Evolutionary conservation across 306 rosid genomes (phyloP), one percentile per base, ranked within the genome.

Genomic region (Medicago arabica): DNA sequence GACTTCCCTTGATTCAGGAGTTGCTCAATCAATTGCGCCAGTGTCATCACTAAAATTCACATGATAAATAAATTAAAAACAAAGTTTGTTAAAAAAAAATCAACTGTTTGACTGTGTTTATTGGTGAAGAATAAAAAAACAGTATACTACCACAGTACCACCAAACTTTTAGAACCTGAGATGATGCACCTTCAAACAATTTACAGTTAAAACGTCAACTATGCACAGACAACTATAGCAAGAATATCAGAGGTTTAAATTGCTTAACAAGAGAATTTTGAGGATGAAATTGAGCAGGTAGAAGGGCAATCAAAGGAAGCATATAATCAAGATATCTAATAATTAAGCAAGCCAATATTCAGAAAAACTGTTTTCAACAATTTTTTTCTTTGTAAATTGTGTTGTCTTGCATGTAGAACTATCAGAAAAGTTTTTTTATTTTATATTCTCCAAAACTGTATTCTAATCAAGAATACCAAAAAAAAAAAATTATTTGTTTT

Each of bases 1-100:
- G 89, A 64, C 73, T 82, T 93, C 80, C 90, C 92, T 54, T 83
- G 80, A 79, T 73, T 80, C 86, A 88, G 38, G 57, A 87, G 81
- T 77, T 85, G 87, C 73, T 93, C 97, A 40, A 93, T 75, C 86
- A 93, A 85, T 69, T 67, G 80, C 17, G 86, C 89, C 75, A 89
- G 85, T 67, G 86, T 77, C 88, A 93, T 78, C 88, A 89, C 97
- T 93, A 84, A 80, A 58, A 72, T 60, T 75, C 79, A 84, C 69
- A 36, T 58, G 79, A 55, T 4, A 55, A 31, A 57, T 47, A 36
- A 58, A 68, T 34, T 34, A 46, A 46, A 46, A 46, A 2, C 38
- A 77, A 12, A 34, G 40, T 69, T 65, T 6, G 75, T 15, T 31
- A 72, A 67, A 60, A 71, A 71, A 72, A 9, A 58, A 34, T 69